phyloP scores from a whole-genome alignment of 1,139 yeast species.

The Arxiozyma slooffiae region DNA sequence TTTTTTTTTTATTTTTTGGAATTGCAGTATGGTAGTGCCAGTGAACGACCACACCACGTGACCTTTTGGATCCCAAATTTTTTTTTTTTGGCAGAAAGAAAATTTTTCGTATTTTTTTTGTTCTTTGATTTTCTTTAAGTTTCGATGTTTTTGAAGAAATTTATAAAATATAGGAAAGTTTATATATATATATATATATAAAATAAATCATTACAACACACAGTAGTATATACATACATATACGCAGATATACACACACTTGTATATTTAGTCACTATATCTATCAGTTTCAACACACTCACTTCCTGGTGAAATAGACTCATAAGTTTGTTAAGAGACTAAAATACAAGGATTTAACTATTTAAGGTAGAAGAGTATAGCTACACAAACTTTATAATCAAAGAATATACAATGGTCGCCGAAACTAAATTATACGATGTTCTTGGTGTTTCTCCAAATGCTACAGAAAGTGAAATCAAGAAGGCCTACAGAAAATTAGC shows the following conservation, averaged over 20 bases:
- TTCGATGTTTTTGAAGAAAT: conserved; percentile 1
- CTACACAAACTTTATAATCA: conserved; percentile 2
- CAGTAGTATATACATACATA: neutral
- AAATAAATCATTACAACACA: neutral
- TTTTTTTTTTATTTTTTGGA: no score
- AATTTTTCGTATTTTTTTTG: neutral
- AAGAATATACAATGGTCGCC: conserved; percentile 55
- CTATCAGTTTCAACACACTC: no score
- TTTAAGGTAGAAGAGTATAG: neutral
- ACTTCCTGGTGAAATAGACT: neutral
- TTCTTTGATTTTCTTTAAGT: neutral
- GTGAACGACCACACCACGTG: neutral
- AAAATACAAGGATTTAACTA: neutral
- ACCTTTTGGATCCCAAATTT: neutral
- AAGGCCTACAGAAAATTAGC: conserved; percentile 94
- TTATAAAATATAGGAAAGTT: neutral
- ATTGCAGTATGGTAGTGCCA: neutral
- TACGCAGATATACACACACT: neutral
- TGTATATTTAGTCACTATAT: neutral
- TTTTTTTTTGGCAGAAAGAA: neutral
- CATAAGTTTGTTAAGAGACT: neutral
- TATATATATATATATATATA: no score
- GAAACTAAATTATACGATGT: conserved; percentile 83
- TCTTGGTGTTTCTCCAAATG: conserved; percentile 71
- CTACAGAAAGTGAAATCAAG: conserved; percentile 76